Evolutionary conservation across 2,329 filamentous ascomycete species (phyloP).

Genomic region (Anisogramma anomala): DNA sequence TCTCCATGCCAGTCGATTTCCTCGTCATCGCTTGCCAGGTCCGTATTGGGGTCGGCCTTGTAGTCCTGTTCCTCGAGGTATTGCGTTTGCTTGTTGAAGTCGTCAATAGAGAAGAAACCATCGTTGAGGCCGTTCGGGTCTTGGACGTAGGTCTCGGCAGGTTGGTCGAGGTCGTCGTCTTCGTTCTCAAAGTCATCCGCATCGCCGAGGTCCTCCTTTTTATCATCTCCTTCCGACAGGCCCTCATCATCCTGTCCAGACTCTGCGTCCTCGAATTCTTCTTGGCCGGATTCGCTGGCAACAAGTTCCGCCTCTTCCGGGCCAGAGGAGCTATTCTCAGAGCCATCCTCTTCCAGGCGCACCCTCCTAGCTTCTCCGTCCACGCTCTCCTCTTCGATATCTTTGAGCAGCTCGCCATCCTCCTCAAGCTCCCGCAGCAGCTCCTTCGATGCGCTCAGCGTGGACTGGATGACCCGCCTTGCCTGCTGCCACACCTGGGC

Average conservation of each 20-base stretch:
- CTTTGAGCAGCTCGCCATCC: conserved; percentile 16
- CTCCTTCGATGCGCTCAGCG: conserved; percentile 37
- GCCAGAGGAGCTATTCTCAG: conserved; percentile 22
- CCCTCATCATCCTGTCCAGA: conserved; percentile 17
- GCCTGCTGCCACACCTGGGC: conserved; percentile 93
- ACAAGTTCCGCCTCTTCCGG: conserved; percentile 8
- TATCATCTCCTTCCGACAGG: conserved; percentile 20
- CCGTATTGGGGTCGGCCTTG: conserved; percentile 62
- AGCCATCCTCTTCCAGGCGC: conserved; percentile 27
- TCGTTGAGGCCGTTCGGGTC: conserved; percentile 86
- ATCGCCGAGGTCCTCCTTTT: conserved; percentile 21
- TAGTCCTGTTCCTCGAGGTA: conserved; percentile 79
- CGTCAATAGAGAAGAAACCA: conserved; percentile 94
- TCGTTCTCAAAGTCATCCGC: conserved; percentile 26
- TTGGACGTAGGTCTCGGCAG: conserved; percentile 46
- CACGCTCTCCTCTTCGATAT: conserved; percentile 3
- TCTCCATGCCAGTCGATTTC: conserved; percentile 80
- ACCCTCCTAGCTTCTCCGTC: conserved; percentile 21
- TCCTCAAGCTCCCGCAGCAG: conserved; percentile 39
- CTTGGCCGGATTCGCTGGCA: conserved; percentile 23
- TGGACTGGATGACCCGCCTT: conserved; percentile 59
- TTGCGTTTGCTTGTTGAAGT: conserved; percentile 91
- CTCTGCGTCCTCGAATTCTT: conserved; percentile 24
- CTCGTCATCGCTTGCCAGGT: conserved; percentile 69
- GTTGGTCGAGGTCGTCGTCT: conserved; percentile 35